Evolutionary conservation across 257 asterid genomes (phyloP), one percentile per base, ranked within the genome.

Genomic region (Solanum phureja): DNA sequence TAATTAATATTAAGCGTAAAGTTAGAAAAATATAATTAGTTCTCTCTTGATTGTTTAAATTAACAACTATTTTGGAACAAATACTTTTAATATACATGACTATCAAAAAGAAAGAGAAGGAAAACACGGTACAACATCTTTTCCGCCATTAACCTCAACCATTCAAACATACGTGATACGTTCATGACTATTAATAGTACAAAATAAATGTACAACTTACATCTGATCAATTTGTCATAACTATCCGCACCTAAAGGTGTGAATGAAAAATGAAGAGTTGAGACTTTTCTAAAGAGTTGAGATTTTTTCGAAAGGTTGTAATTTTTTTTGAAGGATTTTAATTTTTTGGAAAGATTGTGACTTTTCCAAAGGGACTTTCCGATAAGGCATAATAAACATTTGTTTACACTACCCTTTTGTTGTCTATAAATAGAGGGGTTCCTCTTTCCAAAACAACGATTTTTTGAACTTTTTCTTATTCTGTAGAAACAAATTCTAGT

Each of bases 231-330:
- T 56, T 56, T 2, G 27, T 58, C 27, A 58, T 1, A 58, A 58
- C 66, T 58, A 58, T 58, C 27, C 66, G 0, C 11, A 21, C 11
- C 66, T 3, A 58, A 52, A 18, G 62, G 4, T 56, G 0, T 56
- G n/a, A 56, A 6, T 56, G 4, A 2, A 56, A 56, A 56, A 56
- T 18, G 2, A 52, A 52, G 10, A 18, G 2, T 52, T 18, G 10
- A 16, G 4, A 2, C 0, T 18, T 52, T 52, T 2, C 0, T 52
- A 1, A 56, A 18, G 2, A 56, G 23, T 56, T 18, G n/a, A 2
- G 4, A 56, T 56, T 56, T 56, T 18, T 49, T 4, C 0, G 7
- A 49, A 49, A 2, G 2, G 2, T 46, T 46, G 7, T 2, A 7
- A 13, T 5, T 13, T 49, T 49, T 49, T 18, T 49, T 2, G 0